These are phyloP conservation scores for Salvia rosmarinus DNA, from an alignment of 257 asterid species.

Conservation along the genomic window DNA sequence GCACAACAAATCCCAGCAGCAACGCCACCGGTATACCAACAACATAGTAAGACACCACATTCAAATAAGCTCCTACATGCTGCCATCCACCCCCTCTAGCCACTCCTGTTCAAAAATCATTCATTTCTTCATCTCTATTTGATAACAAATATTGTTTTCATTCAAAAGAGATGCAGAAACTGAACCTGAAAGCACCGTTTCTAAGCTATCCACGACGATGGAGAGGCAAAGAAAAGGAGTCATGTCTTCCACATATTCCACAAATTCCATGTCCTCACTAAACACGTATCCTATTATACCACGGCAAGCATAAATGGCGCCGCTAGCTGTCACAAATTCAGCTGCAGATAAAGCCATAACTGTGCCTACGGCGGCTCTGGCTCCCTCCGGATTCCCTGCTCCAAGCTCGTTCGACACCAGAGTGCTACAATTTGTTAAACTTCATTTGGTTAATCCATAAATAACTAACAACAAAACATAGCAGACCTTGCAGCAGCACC, in stretches of 20 bases:
- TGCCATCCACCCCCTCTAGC: conserved; percentile 95
- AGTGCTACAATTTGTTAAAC: conserved; percentile 45
- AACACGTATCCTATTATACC: conserved; percentile 64
- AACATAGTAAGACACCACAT: conserved; percentile 73
- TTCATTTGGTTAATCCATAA: background rate
- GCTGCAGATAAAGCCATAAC: conserved; percentile 51
- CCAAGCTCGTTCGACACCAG: conserved; percentile 82
- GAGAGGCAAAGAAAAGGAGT: conserved; percentile 72
- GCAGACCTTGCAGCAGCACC: conserved; percentile 67
- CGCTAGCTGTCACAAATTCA: conserved; percentile 62
- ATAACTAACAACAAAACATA: no score
- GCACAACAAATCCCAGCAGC: conserved; percentile 64
- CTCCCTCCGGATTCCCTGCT: conserved; percentile 75
- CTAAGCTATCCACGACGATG: conserved; percentile 66
- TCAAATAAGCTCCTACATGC: conserved; percentile 81
- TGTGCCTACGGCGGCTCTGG: conserved; percentile 50
- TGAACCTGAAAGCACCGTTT: conserved; percentile 73
- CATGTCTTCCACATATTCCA: conserved; percentile 55
- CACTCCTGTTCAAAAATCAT: conserved; percentile 60
- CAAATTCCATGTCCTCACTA: conserved; percentile 61
- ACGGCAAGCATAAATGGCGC: conserved; percentile 49
- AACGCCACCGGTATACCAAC: conserved; percentile 75
- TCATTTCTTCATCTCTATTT: no score
- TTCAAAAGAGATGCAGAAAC: no score
- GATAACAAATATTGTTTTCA: no score